A percentile compares a stretch with the other conserved stretches of the same genome.
These are phyloP conservation scores for Geotrichum ghanense DNA, from an alignment of 805 yeast species.

Conservation along the genomic window DNA sequence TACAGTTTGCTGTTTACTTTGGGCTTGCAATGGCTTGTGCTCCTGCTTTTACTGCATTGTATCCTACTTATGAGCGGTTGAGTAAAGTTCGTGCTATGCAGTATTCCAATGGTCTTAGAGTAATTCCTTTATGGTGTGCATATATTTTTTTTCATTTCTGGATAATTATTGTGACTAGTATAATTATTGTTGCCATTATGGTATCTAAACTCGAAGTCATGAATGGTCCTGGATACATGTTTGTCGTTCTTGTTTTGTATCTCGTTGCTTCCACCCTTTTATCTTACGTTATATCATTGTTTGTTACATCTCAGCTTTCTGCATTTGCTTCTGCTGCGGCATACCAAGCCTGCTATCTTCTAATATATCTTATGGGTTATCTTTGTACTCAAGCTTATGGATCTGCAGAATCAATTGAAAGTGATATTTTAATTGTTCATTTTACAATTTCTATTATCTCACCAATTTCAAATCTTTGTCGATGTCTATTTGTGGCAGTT, in stretches of 20 bases:
- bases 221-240: constrained; percentile 23
- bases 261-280: constrained; percentile 21
- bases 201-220: constrained; percentile 4
- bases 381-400: constrained; percentile 23
- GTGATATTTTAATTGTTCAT: constrained; percentile 17
- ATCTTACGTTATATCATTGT: constrained; percentile 22
- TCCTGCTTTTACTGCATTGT: constrained; percentile 25
- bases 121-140: constrained; percentile 25
- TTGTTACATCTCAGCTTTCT: constrained; percentile 27
- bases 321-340: constrained; percentile 28
- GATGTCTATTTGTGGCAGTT: constrained; percentile 22
- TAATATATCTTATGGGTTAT: constrained; percentile 24
- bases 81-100: constrained; percentile 26
- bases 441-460: constrained; percentile 21
- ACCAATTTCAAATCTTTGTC: constrained; percentile 21
- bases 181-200: constrained; percentile 20
- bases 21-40: constrained; percentile 26
- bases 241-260: constrained; percentile 22
- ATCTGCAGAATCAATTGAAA: constrained; percentile 17
- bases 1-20: constrained; percentile 25
- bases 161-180: constrained; percentile 17
- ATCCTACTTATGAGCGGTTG: constrained; percentile 27
- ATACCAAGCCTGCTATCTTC: constrained; percentile 22
- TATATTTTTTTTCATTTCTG: constrained; percentile 20
- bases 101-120: constrained; percentile 28